These are phyloP conservation scores for Epipyxis sp. DNA, from an alignment of 108 stramenopile species.

Conservation along the genomic window DNA sequence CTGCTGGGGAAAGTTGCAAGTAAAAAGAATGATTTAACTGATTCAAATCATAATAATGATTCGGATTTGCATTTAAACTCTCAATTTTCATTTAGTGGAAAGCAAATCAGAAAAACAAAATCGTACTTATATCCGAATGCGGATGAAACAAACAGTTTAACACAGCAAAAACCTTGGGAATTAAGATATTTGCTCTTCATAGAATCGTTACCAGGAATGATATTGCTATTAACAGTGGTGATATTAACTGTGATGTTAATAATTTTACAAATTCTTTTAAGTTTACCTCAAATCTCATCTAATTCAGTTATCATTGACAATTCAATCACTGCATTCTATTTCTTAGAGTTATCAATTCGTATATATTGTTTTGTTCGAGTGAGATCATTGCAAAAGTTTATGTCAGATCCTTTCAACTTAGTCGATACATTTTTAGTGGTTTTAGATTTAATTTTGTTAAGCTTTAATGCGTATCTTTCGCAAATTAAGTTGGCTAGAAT, in stretches of 20 bases:
- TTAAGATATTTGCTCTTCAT: not conserved
- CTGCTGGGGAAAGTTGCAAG: not conserved
- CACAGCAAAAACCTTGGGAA: not conserved
- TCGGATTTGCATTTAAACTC: too few species aligned
- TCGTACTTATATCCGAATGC: not conserved
- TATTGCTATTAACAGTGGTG: not conserved
- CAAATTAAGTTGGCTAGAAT: not conserved
- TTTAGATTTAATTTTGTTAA: slow-evolving; percentile 32
- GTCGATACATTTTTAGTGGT: slow-evolving; percentile 31
- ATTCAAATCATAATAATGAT: too few species aligned
- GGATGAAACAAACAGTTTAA: not conserved
- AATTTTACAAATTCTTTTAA: not conserved
- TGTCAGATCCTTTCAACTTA: slow-evolving; percentile 33
- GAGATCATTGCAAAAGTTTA: not conserved
- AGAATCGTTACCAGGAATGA: not conserved
- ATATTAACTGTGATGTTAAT: not conserved
- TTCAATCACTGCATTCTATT: not conserved
- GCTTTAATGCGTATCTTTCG: not conserved
- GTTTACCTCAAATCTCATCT: too few species aligned
- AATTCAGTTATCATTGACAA: not conserved
- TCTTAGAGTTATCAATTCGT: not conserved
- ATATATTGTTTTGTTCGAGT: not conserved
- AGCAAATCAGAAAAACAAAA: too few species aligned
- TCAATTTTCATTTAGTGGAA: too few species aligned
- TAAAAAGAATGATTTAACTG: not conserved